Base-by-base conservation (phyloP, 169 alveolate species). In the Miamiensis avidus region DNA sequence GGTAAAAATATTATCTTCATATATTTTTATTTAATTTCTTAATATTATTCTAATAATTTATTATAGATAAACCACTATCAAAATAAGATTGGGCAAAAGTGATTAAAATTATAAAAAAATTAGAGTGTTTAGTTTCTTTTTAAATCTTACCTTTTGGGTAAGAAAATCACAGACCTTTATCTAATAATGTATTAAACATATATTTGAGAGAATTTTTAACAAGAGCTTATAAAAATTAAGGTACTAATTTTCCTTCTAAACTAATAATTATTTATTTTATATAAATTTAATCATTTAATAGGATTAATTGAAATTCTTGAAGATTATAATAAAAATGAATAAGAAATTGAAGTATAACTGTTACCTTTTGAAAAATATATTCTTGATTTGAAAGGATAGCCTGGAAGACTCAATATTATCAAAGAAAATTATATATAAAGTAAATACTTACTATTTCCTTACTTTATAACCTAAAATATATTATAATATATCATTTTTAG, bases 81-180 rank as follows among this genome's bases (percentile, higher is more conserved):
- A 79, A 49, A 79, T 0, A 65, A 15, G 84, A 79, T 79, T 79
- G 84, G 84, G 64, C 34, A 79, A 49, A 34, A 0, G 31, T 79
- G 0, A 79, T 31, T 11, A 79, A 79, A 64, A 49, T 79, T 29
- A 79, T 79, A 31, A 79, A 79, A 29, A 79, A 79, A 30, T 20
- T 79, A 29, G 29, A 72, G 64, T 79, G 84, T 25, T n/a, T 79
- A 28, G 26, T 79, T 65, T 34, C 84, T n/a, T 79, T 34, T 64
- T 30, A 79, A 79, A 49, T 79, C 11, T 31, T 79, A 25, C 84
- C 84, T 0, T 79, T 64, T 29, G 84, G 84, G 4, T 79, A 29
- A 4, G 28, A 64, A n/a, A 79, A 31, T 64, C 76, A 79, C 30
- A 20, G 16, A 49, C 64, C 74, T 28, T 74, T 79, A 0, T 79